Percentiles rank a stretch among this genome's conserved stretches.
phyloP scores from a whole-genome alignment of 73 alveolate genomes.

The Paramecium primaurelia region DNA sequence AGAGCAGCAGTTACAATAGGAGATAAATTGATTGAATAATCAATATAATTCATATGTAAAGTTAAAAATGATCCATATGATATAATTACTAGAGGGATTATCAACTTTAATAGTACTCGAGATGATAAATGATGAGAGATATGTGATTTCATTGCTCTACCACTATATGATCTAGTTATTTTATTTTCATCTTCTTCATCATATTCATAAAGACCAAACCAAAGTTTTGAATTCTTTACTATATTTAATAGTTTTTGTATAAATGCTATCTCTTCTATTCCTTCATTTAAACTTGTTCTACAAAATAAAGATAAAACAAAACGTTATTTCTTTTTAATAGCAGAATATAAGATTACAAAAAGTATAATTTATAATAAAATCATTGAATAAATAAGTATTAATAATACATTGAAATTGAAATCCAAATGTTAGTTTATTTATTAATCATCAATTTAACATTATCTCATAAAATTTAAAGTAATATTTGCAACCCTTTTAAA shows the following conservation, averaged over 20 bases:
- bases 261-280: background rate
- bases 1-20: conserved; percentile 9
- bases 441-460: background rate
- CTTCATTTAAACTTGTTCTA: background rate
- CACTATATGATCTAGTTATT: background rate
- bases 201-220: background rate
- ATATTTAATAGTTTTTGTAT: background rate
- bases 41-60: background rate
- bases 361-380: background rate
- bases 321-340: background rate
- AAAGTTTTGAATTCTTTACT: background rate
- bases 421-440: background rate
- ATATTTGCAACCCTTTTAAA: background rate
- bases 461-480: background rate
- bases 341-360: background rate
- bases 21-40: background rate
- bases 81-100: background rate
- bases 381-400: background rate
- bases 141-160: background rate
- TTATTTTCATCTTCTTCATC: background rate
- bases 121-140: background rate
- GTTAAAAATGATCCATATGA: background rate
- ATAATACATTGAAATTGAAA: background rate
- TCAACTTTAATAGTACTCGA: background rate
- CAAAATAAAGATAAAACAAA: background rate